Base-by-base conservation (phyloP, 1,284 basidiomycete genomes). In the Lignosus rhinocerotis region DNA sequence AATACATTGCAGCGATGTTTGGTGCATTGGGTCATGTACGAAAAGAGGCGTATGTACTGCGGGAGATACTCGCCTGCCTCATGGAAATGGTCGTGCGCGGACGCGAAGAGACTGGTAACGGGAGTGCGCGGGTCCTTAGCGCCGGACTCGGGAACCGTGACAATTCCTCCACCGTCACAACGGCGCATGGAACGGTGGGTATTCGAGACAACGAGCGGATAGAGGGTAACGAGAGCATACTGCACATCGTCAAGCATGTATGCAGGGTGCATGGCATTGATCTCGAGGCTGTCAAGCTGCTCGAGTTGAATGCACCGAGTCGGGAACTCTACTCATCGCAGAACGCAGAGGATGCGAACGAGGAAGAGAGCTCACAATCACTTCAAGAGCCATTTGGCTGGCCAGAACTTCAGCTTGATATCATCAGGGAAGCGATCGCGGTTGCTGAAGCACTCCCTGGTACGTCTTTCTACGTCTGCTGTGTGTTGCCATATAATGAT, bases 401-500 rank as follows among this genome's bases (percentile, higher is more conserved):
- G 96, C 88, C 93, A 1, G 92, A 95, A 69, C 79, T 98, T 48
- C 96, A 98, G 74, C 83, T 96, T 33, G 93, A 93, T 33, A 86
- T 96, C 33, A 81, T 98, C 38, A 86, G 94, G 48, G 96, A 98
- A 70, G 92, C 94, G 0, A 88, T 98, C 34, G 86, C 90, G 0
- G 87, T 98, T 10, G 91, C 93, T 4, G 94, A 98, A 73, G 85
- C 92, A 16, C 76, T 98, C n/a, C 92, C 94, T 58, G 94, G 95
- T 91, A 64, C 58, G 60, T 55, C 31, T 17, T 46, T 31, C 43
- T 25, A 38, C n/a, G 57, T 59, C 16, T 44, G 52, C 50, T 19
- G 49, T 21, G 17, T 25, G 2, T 2, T 3, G 16, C 12, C 55
- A 41, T 32, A 6, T 25, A 16, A 41, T 58, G 31, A 51, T 36